These are phyloP conservation scores for Rhizopus arrhizus DNA, from an alignment of 371 early-diverging fungal species.

Conservation along the genomic window DNA sequence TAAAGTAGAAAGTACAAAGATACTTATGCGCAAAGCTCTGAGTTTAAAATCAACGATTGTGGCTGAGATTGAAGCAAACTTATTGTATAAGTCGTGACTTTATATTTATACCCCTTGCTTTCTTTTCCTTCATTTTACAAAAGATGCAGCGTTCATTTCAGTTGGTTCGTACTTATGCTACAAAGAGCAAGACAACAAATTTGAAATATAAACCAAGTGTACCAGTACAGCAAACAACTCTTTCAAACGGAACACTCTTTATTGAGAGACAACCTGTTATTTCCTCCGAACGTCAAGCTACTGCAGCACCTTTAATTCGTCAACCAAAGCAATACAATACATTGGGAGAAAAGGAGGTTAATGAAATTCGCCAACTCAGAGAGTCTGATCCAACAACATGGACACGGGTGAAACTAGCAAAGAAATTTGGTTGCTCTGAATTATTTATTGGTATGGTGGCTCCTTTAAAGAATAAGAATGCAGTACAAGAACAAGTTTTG, in stretches of 20 bases:
- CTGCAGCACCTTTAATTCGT: slow-evolving; percentile 33
- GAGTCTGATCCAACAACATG: slow-evolving; percentile 45
- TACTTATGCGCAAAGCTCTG: too few species aligned
- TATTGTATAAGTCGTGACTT: background rate
- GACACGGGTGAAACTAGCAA: slow-evolving; percentile 51
- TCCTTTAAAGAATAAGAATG: slow-evolving; percentile 15
- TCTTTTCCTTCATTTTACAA: background rate
- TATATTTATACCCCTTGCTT: background rate
- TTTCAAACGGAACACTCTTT: slow-evolving; percentile 43
- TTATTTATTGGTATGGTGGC: slow-evolving; percentile 48
- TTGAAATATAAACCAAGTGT: slow-evolving; percentile 40
- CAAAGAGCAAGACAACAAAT: slow-evolving; percentile 51
- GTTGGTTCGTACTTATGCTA: slow-evolving; percentile 42
- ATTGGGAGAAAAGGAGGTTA: slow-evolving; percentile 36
- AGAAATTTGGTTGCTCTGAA: slow-evolving; percentile 49
- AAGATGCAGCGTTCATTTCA: background rate
- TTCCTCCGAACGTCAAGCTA: slow-evolving; percentile 28
- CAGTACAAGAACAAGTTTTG: slow-evolving; percentile 1
- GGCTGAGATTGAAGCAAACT: too few species aligned
- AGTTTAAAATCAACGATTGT: too few species aligned
- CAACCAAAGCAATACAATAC: slow-evolving; percentile 20
- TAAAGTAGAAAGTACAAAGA: too few species aligned
- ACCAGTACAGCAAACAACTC: slow-evolving; percentile 32
- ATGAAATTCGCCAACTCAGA: slow-evolving; percentile 48
- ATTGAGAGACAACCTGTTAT: slow-evolving; percentile 44